Conservation (phyloP, 805 yeast genomes). For the Saccharomycopsis fibuligera region DNA sequence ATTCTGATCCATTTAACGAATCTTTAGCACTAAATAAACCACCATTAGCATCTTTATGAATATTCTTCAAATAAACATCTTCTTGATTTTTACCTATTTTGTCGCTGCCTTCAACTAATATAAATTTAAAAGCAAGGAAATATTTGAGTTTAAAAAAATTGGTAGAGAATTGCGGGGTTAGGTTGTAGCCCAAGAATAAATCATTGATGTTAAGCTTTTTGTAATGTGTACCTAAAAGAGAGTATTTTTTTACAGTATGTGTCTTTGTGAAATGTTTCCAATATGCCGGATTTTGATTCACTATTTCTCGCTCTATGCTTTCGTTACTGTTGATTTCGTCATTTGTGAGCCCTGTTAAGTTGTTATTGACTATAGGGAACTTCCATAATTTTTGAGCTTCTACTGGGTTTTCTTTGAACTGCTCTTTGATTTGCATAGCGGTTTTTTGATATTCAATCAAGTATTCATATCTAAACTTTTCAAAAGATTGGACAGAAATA, state of each 20-base stretch:
- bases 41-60: slow-evolving; percentile 35
- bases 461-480: slow-evolving; percentile 30
- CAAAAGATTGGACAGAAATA: slow-evolving; percentile 31
- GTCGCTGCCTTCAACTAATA: slow-evolving; percentile 27
- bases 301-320: slow-evolving; percentile 11
- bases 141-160: slow-evolving; percentile 35
- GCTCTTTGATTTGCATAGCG: slow-evolving; percentile 4
- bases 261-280: slow-evolving; percentile 16
- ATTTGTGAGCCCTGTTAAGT: not conserved
- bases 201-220: slow-evolving; percentile 16
- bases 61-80: slow-evolving; percentile 22
- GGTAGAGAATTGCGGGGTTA: slow-evolving; percentile 36
- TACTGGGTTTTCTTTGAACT: slow-evolving; percentile 15
- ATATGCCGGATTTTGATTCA: slow-evolving; percentile 13
- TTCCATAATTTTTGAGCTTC: slow-evolving; percentile 18
- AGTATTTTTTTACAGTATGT: slow-evolving; percentile 16
- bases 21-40: slow-evolving; percentile 29
- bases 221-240: slow-evolving; percentile 8
- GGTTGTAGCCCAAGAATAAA: slow-evolving; percentile 6
- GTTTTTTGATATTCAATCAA: slow-evolving; percentile 19
- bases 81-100: slow-evolving; percentile 22
- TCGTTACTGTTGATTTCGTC: slow-evolving; percentile 17
- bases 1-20: slow-evolving; percentile 33
- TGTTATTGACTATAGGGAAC: slow-evolving; percentile 2
- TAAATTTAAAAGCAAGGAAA: slow-evolving; percentile 32